Evolutionary conservation across 352 stramenopile genomes (phyloP), one percentile per base, ranked within the genome.

Genomic region (Phytophthora lateralis): DNA sequence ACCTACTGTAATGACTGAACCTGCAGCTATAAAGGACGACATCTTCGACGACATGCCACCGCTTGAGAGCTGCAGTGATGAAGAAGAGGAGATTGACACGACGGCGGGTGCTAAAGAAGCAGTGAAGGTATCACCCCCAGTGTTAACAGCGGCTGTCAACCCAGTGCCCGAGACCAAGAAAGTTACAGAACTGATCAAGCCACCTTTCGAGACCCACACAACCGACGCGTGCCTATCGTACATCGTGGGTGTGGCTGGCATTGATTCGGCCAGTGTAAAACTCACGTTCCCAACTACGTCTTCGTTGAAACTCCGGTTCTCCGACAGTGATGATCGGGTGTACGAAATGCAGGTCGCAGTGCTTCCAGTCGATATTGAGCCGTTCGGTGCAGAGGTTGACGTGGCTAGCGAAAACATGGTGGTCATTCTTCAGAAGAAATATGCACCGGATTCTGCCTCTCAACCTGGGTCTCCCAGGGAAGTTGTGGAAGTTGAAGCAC

Each of bases 371-470:
- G 60, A 66, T 1, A 69, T 87, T 12, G 71, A 82, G 41, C 14
- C 56, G 7, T 58, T 54, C 6, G 64, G 35, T 4, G 68, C 65
- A 1, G 72, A 89, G 20, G 60, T 77, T 38, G 57, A 91, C 38
- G 81, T 88, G 18, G 83, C 83, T 11, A 89, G 53, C 24, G 81
- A 93, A 45, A 93, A 93, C 55, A 73, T 91, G 67, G 81, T 74
- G n/a, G 38, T 93, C 35, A 78, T 93, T 29, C 50, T 90, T 18
- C 73, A 82, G 42, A 85, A 86, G 50, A 50, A 71, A 59, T 9
- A 9, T 10, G 9, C 54, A 11, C 4, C 35, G 43, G 24, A 21
- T 15, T 26, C 35, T 12, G 11, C 27, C 12, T 41, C 17, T 27
- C 8, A 24, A 14, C 35, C 15, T 32, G 18, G 11, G 8, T n/a